Conservation (phyloP, 2,329 filamentous ascomycete species). For the Fusarium napiforme region DNA sequence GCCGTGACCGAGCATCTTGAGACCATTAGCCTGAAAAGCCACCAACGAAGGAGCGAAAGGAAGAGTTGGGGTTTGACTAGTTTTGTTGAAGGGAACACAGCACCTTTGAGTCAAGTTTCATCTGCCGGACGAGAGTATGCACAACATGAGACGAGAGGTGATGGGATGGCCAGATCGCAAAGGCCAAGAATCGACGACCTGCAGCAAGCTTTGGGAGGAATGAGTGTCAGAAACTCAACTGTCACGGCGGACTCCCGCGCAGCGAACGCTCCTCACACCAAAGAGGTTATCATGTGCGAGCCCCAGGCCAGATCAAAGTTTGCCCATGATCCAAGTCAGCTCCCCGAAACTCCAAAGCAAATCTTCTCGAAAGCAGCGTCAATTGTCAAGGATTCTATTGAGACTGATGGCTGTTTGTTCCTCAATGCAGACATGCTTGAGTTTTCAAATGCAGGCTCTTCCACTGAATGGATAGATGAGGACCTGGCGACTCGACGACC, state of each 20-base stretch:
- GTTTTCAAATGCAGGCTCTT: slow-evolving; percentile 15
- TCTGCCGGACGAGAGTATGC: background rate
- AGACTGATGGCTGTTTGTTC: slow-evolving; percentile 52
- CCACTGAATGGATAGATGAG: slow-evolving; percentile 18
- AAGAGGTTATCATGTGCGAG: background rate
- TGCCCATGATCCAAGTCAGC: background rate
- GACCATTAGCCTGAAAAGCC: slow-evolving; percentile 39
- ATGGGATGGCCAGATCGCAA: background rate
- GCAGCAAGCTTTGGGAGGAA: background rate
- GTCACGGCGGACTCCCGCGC: background rate
- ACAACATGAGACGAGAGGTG: background rate
- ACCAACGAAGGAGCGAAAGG: slow-evolving; percentile 48
- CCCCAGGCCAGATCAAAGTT: background rate
- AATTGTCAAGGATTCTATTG: slow-evolving; percentile 55
- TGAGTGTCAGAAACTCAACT: background rate
- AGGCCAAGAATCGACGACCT: slow-evolving; percentile 22
- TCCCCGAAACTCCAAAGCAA: slow-evolving; percentile 1
- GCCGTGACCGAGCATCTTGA: slow-evolving; percentile 53
- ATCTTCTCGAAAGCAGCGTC: slow-evolving; percentile 58
- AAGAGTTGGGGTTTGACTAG: slow-evolving; percentile 52
- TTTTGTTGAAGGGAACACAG: slow-evolving; percentile 50
- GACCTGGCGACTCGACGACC: slow-evolving; percentile 13
- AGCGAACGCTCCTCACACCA: background rate
- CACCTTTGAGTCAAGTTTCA: background rate
- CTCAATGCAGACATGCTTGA: slow-evolving; percentile 50